Conservation (phyloP, 1,139 yeast species). For the Suhomyces panamericanus region DNA sequence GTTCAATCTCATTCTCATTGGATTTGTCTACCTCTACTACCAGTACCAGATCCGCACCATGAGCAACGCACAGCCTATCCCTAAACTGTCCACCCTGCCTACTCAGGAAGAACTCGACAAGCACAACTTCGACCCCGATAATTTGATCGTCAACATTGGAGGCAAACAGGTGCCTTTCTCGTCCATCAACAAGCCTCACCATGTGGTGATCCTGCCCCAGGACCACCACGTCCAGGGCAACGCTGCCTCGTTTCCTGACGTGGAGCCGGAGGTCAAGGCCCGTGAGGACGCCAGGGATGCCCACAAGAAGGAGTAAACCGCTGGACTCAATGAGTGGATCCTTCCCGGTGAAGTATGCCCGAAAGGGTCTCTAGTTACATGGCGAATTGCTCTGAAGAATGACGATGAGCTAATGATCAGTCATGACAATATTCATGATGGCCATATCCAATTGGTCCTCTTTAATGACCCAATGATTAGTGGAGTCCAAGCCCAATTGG, state of each 20-base stretch:
- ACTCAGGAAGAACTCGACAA: slow-evolving; percentile 21
- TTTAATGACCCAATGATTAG: too few relatives aligned
- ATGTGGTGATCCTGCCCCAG: slow-evolving; percentile 37
- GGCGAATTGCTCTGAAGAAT: too few relatives aligned
- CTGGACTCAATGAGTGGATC: too few relatives aligned
- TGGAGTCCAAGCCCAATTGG: too few relatives aligned
- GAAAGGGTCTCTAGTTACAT: too few relatives aligned
- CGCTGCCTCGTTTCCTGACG: slow-evolving; percentile 22
- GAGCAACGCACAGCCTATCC: slow-evolving; percentile 9
- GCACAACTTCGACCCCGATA: slow-evolving; percentile 16
- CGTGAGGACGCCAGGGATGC: slow-evolving; percentile 15
- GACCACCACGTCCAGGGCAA: slow-evolving; percentile 22
- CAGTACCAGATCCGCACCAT: slow-evolving; percentile 5
- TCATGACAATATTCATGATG: too few relatives aligned
- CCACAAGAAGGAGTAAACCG: background rate
- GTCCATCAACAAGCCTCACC: slow-evolving; percentile 43
- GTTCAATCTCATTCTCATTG: slow-evolving; percentile 5
- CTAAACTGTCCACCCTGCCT: background rate
- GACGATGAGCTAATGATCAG: too few relatives aligned
- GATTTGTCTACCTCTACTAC: slow-evolving; percentile 5
- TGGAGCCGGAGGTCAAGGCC: slow-evolving; percentile 26
- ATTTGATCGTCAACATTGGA: slow-evolving; percentile 35
- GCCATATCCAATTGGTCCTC: too few relatives aligned
- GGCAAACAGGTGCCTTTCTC: slow-evolving; percentile 40
- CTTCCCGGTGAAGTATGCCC: too few relatives aligned